These are phyloP conservation scores for Trichosporon inkin DNA, from an alignment of 1,284 basidiomycete species.

Conservation along the genomic window DNA sequence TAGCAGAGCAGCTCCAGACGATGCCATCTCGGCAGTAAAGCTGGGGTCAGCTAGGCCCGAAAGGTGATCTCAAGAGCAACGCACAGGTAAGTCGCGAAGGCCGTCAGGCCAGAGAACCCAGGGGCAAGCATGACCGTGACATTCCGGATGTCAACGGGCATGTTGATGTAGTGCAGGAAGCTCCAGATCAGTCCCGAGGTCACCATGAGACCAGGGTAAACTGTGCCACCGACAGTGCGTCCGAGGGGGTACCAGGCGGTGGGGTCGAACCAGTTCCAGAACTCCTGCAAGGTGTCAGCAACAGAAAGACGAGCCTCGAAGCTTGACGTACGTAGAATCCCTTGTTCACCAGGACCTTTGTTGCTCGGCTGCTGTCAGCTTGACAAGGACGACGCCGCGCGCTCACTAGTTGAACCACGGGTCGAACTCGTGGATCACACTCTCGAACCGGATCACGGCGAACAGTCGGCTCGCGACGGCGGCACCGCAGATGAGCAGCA, in stretches of 20 bases:
- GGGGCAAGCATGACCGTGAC: slow-evolving; percentile 96
- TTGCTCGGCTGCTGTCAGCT: slow-evolving; percentile 66
- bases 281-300: slow-evolving; percentile 61
- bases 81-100: slow-evolving; percentile 94
- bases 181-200: slow-evolving; percentile 97
- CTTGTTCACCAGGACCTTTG: slow-evolving; percentile 75
- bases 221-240: slow-evolving; percentile 94
- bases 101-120: slow-evolving; percentile 92
- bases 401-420: slow-evolving; percentile 24
- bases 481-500: slow-evolving; percentile 82
- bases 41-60: slow-evolving; percentile 51
- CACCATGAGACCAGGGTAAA: slow-evolving; percentile 97
- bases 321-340: slow-evolving; percentile 79
- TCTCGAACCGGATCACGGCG: slow-evolving; percentile 96
- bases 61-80: slow-evolving; percentile 29
- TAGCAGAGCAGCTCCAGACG: slow-evolving; percentile 86
- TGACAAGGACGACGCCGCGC: background rate
- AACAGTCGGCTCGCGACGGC: slow-evolving; percentile 95
- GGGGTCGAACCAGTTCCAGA: slow-evolving; percentile 99
- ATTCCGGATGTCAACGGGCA: slow-evolving; percentile 96
- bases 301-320: slow-evolving; percentile 11
- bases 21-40: slow-evolving; percentile 92
- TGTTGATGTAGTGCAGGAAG: slow-evolving; percentile 76
- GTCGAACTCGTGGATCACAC: slow-evolving; percentile 93
- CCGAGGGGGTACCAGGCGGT: slow-evolving; percentile 99